A percentile compares a stretch with the other conserved stretches of the same genome.
Conservation (phyloP, 805 yeast species). For the Zygoascus biomembranicola region DNA sequence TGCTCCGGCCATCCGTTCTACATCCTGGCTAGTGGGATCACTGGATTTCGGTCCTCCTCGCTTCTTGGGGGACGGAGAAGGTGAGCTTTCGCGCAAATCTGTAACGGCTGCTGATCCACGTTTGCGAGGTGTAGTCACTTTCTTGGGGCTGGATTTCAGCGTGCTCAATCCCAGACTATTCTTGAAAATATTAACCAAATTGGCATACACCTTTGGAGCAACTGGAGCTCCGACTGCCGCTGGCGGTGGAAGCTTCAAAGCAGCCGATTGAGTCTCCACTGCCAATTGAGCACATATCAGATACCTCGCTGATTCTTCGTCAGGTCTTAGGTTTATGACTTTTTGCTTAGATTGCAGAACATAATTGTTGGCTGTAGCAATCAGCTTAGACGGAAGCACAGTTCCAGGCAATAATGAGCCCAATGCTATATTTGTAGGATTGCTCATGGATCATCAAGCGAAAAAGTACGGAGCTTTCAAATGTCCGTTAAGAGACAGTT, state of each 20-base stretch:
- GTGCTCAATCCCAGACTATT: conserved; percentile 6
- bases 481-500: neutral
- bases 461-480: neutral
- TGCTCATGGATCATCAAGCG: neutral
- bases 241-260: conserved; percentile 11
- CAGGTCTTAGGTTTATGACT: conserved; percentile 14
- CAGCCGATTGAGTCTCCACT: conserved; percentile 12
- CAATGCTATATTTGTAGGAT: conserved; percentile 1
- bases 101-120: neutral
- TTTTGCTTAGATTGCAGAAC: conserved; percentile 11
- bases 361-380: conserved; percentile 3
- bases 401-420: conserved; percentile 6
- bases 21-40: conserved; percentile 16
- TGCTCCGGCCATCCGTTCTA: conserved; percentile 12
- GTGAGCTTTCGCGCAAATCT: neutral
- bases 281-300: conserved; percentile 20
- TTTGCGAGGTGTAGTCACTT: neutral
- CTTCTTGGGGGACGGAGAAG: conserved; percentile 11
- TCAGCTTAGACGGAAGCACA: conserved; percentile 7
- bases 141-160: neutral
- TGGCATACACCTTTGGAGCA: conserved; percentile 15
- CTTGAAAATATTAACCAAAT: conserved; percentile 15
- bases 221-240: conserved; percentile 15
- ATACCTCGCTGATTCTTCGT: conserved; percentile 19
- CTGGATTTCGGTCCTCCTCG: conserved; percentile 15